Base-by-base conservation (phyloP, 768 basidiomycete genomes). In the Phylloporus scabripes region DNA sequence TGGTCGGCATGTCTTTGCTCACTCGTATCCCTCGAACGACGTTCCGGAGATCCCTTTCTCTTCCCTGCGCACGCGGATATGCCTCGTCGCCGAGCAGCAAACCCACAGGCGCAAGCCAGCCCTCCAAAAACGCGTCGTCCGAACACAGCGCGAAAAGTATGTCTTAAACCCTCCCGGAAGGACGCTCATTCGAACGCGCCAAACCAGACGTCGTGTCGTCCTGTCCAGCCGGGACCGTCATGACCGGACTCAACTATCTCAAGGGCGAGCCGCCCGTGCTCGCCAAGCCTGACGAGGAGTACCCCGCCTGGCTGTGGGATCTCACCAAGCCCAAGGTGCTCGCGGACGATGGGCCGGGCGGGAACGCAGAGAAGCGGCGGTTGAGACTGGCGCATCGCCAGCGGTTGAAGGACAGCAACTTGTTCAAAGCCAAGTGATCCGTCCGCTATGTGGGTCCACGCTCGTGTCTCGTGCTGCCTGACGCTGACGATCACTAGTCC, bases 271-370 rank as follows among this genome's bases (percentile, higher is more conserved):
- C 79, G 0, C 82, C 88, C 6, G 81, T 94, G 0, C 64, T 89
- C 20, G 88, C 93, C 1, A 68, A 76, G 10, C 72, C 86, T 0
- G 93, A 96, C 65, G 84, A 87, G 38, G 81, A 83, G 56, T 95
- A 96, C 64, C 93, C 93, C 3, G 65, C 78, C 7, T 96, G 93
- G 93, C 65, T 96, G 34, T 96, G 93, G 93, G 82, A 75, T 12
- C 61, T 92, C 33, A 69, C 89, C 17, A 66, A 81, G 51, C 77
- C 82, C 5, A 79, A 77, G 59, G 74, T 74, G 36, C 71, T 76
- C 47, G 76, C 75, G 15, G 84, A 88, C 47, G 86, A 89, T 52
- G 85, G 85, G 1, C 85, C 82, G 1, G 87, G 86, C 17, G 85
- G 88, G 18, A 77, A 78, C 63, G 80, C 73, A 43, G 76, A 78